These are phyloP conservation scores for Penicillium sp. DNA, from an alignment of 2,329 filamentous ascomycete species.

Conservation along the genomic window DNA sequence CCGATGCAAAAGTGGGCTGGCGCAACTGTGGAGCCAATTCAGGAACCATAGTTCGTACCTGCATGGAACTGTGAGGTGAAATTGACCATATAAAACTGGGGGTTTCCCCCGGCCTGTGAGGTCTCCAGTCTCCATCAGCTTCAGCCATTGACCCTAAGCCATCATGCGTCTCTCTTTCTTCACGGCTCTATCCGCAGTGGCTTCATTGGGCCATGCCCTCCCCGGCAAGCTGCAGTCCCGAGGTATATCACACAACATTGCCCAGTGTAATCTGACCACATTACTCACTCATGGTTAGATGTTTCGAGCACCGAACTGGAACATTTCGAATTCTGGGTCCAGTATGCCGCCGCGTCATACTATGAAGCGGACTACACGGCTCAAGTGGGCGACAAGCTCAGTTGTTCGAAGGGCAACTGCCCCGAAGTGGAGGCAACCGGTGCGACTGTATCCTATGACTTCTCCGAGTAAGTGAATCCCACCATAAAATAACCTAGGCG, in stretches of 20 bases:
- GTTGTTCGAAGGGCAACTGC: slow-evolving; percentile 48
- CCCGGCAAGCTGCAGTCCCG: slow-evolving; percentile 12
- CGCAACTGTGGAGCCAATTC: background rate
- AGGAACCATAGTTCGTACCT: background rate
- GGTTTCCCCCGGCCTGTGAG: background rate
- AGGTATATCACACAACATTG: slow-evolving; percentile 8
- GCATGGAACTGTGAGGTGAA: background rate
- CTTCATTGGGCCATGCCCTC: slow-evolving; percentile 10
- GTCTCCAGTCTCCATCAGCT: background rate
- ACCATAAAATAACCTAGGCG: background rate
- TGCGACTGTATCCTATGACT: slow-evolving; percentile 43
- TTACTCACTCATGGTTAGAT: slow-evolving; percentile 12
- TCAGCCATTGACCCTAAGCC: background rate
- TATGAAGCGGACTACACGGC: slow-evolving; percentile 49
- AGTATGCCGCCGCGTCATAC: slow-evolving; percentile 54
- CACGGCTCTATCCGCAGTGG: slow-evolving; percentile 7
- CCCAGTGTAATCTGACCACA: background rate
- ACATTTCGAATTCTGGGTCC: slow-evolving; percentile 48
- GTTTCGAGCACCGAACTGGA: slow-evolving; percentile 11
- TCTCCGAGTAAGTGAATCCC: slow-evolving; percentile 43
- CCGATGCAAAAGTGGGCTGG: background rate
- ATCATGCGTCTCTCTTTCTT: slow-evolving; percentile 18
- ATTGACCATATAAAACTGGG: background rate
- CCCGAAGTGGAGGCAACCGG: slow-evolving; percentile 41
- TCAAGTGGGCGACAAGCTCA: slow-evolving; percentile 40